Conservation (phyloP, 169 alveolate species). For the Plasmodium yoelii region DNA sequence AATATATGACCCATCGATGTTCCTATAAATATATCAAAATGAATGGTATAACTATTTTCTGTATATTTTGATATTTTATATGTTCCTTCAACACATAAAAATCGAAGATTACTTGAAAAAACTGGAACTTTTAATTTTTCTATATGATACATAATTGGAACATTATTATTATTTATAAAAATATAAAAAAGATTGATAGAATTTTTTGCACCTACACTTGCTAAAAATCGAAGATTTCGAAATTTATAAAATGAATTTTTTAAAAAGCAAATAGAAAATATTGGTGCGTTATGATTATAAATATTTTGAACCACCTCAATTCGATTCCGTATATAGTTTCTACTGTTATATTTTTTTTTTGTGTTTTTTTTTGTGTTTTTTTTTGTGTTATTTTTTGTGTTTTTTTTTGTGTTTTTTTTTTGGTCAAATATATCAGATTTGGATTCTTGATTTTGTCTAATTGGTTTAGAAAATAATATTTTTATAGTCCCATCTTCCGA, state of each 20-base stretch:
- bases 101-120: conserved; percentile 57
- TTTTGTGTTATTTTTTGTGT: background rate
- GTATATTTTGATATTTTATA: background rate
- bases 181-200: conserved; percentile 52
- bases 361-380: background rate
- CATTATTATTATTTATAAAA: conserved; percentile 3
- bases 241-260: conserved; percentile 39
- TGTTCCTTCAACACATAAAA: conserved; percentile 54
- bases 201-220: conserved; percentile 70
- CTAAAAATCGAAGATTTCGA: conserved; percentile 24
- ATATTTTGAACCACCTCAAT: conserved; percentile 47
- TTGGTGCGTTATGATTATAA: conserved; percentile 64
- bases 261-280: conserved; percentile 50
- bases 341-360: background rate
- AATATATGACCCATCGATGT: conserved; percentile 66
- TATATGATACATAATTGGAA: conserved; percentile 61
- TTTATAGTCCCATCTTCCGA: conserved; percentile 69
- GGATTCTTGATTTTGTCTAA: background rate
- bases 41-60: conserved; percentile 8
- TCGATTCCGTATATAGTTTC: background rate
- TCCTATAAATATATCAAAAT: conserved; percentile 37
- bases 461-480: background rate
- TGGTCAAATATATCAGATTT: background rate
- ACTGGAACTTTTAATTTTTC: conserved; percentile 47
- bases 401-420: background rate